Evolutionary conservation across 176 grass and related monocot species (phyloP).

Genomic region (Oryza rufipogon): DNA sequence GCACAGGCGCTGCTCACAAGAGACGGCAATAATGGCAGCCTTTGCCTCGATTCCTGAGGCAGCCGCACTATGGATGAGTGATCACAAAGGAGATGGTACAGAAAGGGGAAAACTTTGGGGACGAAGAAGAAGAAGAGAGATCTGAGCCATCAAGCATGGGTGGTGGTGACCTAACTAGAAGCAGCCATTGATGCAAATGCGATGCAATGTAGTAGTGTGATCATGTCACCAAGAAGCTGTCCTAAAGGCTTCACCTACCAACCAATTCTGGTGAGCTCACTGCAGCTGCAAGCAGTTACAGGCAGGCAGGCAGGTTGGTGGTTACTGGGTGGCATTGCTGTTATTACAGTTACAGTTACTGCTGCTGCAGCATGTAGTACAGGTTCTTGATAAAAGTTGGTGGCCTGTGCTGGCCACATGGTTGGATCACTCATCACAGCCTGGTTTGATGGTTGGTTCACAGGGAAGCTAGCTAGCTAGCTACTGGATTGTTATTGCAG

Average conservation of each 20-base stretch:
- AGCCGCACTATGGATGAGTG: background rate
- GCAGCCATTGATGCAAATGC: background rate
- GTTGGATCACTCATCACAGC: slow-evolving; percentile 22
- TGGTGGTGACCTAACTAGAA: background rate
- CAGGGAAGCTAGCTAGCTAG: background rate
- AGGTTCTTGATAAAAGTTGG: slow-evolving; percentile 12
- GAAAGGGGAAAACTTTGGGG: background rate
- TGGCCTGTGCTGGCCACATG: slow-evolving; percentile 35
- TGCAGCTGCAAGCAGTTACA: background rate
- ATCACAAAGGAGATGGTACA: background rate
- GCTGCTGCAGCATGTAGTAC: background rate
- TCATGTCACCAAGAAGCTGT: background rate
- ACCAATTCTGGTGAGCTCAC: background rate
- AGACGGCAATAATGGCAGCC: slow-evolving; percentile 10
- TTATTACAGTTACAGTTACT: background rate
- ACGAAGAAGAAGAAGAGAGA: background rate
- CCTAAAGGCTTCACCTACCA: background rate
- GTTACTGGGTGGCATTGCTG: background rate
- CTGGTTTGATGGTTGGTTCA: background rate
- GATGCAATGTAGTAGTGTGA: background rate
- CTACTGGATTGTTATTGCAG: background rate
- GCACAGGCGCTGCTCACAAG: background rate
- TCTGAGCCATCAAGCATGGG: background rate
- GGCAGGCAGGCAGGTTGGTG: background rate
- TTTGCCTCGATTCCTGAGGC: slow-evolving; percentile 6